A percentile compares a stretch with the other conserved stretches of the same genome.
Evolutionary conservation across 1,139 yeast species (phyloP).

Genomic region (Saccharomyces hybrid): DNA sequence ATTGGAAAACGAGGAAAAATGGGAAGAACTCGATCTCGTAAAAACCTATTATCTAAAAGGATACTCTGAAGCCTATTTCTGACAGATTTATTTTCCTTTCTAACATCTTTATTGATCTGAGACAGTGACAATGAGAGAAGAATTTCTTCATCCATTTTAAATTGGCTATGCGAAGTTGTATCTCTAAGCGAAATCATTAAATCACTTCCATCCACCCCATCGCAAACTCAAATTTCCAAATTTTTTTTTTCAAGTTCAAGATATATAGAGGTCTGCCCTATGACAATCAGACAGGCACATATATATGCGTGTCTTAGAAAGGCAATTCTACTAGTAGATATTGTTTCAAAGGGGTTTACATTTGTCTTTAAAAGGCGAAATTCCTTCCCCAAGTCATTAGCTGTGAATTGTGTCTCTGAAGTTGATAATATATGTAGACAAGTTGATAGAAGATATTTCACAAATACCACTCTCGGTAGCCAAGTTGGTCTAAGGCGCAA

Average conservation of each 20-base stretch:
- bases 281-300: neutral
- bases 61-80: constrained; percentile 67
- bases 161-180: neutral
- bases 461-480: constrained; percentile 9
- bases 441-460: neutral
- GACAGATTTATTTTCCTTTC: constrained; percentile 49
- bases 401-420: too few relatives aligned
- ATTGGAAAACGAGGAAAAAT: constrained; percentile 37
- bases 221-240: neutral
- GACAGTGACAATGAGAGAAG: constrained; percentile 13
- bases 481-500: constrained; percentile 16
- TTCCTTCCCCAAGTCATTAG: too few relatives aligned
- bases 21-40: constrained; percentile 30
- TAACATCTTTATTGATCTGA: constrained; percentile 29
- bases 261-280: neutral
- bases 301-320: neutral
- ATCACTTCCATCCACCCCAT: neutral
- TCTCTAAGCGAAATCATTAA: neutral
- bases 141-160: constrained; percentile 2
- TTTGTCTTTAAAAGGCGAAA: too few relatives aligned
- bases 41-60: constrained; percentile 47
- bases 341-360: too few relatives aligned
- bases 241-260: neutral
- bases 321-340: too few relatives aligned
- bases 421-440: too few relatives aligned